Evolutionary conservation across 2,329 filamentous ascomycete genomes (phyloP), one percentile per base, ranked within the genome.

Genomic region (Dothideomycetes sp.): DNA sequence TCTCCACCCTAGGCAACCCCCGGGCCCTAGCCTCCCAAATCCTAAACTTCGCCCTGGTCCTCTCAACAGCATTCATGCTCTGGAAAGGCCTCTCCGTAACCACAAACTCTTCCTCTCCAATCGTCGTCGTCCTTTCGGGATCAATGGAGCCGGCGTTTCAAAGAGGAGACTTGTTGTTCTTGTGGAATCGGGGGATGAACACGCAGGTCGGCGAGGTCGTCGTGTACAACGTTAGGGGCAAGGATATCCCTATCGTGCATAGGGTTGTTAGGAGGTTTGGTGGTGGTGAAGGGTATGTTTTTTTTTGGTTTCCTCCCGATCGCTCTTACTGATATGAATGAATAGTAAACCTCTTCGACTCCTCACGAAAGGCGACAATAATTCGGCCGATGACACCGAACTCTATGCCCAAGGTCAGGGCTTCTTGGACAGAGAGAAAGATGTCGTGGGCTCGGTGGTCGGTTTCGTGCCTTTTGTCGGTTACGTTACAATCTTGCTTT

Each of bases 211-310:
- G 81, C 13, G 81, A 85, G 62, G 71, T 84, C 47, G 81, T 85
- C 50, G 80, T 85, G 33, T 85, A 84, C 64, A 94, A 94, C 58
- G 83, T 94, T 40, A 76, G 78, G 60, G 87, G 82, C 44, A 98
- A 96, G 70, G 84, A 94, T 51, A 96, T 98, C 49, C 91, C 91
- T 20, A 98, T 98, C 63, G 91, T 98, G 51, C 91, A 98, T 67
- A 73, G 91, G 36, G 75, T 96, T 8, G 82, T 96, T 41, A 76
- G 88, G 64, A 70, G 71, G 49, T 80, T 76, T 61, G 74, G 75
- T 33, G 70, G 70, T 60, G 66, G 67, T 30, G 18, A n/a, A 13
- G 31, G 25, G 22, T 23, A 13, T 17, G 33, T n/a, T 18, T 32
- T 31, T 33, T 41, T 10, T 43, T 25, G n/a, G 4, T 22, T 3